Percentiles rank a stretch among this genome's conserved stretches.
Evolutionary conservation across 2,329 filamentous ascomycete genomes (phyloP).

Genomic region (Nigrograna mackinnonii): DNA sequence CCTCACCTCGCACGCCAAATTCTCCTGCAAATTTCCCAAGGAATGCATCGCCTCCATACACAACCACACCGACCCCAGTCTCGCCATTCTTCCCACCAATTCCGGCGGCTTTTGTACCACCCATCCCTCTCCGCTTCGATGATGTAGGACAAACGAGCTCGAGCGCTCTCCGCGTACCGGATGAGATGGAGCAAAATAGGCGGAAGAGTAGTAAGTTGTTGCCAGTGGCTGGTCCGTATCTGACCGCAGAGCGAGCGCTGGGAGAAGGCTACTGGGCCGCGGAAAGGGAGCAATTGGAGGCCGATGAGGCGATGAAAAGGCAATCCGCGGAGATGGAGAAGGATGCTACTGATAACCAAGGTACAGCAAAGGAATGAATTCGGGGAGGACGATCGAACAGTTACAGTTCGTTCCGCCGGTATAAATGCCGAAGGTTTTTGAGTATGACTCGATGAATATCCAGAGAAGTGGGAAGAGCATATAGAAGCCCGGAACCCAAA

Average conservation of each 20-base stretch:
- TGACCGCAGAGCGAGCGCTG: conserved; percentile 7
- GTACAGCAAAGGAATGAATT: too few relatives aligned
- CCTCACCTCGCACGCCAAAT: too few relatives aligned
- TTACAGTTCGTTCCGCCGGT: too few relatives aligned
- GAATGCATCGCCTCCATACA: neutral
- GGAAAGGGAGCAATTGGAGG: conserved; percentile 7
- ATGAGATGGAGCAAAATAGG: neutral
- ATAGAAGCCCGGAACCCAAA: too few relatives aligned
- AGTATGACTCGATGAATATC: too few relatives aligned
- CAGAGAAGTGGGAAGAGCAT: too few relatives aligned
- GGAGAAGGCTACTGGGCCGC: conserved; percentile 11
- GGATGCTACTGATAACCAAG: too few relatives aligned
- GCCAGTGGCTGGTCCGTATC: conserved; percentile 5
- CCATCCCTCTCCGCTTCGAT: neutral
- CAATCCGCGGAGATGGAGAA: too few relatives aligned
- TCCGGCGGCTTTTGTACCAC: too few relatives aligned
- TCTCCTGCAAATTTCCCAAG: too few relatives aligned
- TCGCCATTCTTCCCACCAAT: neutral
- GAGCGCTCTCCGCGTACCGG: neutral
- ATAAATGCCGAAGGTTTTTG: too few relatives aligned
- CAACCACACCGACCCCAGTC: neutral
- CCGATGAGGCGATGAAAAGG: conserved; percentile 6
- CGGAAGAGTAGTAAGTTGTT: conserved; percentile 9
- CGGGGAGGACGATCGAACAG: too few relatives aligned
- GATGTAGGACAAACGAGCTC: neutral